Conservation (phyloP, 2,329 filamentous ascomycete species). For the Colletotrichum navitas region DNA sequence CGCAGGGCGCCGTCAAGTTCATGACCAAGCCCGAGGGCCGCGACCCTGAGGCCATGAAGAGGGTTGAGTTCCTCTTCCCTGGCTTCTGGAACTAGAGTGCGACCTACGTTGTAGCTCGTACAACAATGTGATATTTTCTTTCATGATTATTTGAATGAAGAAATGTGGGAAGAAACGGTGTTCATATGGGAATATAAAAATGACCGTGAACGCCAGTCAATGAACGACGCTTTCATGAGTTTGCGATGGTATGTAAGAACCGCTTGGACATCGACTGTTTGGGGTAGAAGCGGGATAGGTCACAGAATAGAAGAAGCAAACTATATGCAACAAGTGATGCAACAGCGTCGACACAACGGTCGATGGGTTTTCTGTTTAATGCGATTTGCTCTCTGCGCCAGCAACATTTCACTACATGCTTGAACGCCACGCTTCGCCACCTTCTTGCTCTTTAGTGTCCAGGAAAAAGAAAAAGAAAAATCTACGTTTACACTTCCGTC, state of each 20-base stretch:
- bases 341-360: neutral
- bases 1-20: constrained; percentile 81
- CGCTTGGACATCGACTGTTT: constrained; percentile 27
- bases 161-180: constrained; percentile 6
- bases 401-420: neutral
- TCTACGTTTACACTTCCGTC: constrained; percentile 17
- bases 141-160: too few species aligned
- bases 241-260: constrained; percentile 7
- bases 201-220: constrained; percentile 12
- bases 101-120: neutral
- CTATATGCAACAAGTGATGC: neutral
- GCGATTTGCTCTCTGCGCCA: constrained; percentile 1
- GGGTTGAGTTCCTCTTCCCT: constrained; percentile 88
- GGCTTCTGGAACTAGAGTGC: constrained; percentile 70
- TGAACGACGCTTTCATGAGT: constrained; percentile 13
- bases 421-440: constrained; percentile 7
- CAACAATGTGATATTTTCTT: neutral
- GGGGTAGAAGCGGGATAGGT: neutral
- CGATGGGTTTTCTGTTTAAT: constrained; percentile 8
- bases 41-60: constrained; percentile 80
- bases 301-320: neutral
- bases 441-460: neutral
- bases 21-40: constrained; percentile 86
- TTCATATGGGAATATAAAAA: constrained; percentile 21
- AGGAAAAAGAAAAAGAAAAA: neutral